A percentile compares a stretch with the other conserved stretches of the same genome.
Evolutionary conservation across 2,329 filamentous ascomycete genomes (phyloP).

Genomic region (Ceratocystis huliohia): DNA sequence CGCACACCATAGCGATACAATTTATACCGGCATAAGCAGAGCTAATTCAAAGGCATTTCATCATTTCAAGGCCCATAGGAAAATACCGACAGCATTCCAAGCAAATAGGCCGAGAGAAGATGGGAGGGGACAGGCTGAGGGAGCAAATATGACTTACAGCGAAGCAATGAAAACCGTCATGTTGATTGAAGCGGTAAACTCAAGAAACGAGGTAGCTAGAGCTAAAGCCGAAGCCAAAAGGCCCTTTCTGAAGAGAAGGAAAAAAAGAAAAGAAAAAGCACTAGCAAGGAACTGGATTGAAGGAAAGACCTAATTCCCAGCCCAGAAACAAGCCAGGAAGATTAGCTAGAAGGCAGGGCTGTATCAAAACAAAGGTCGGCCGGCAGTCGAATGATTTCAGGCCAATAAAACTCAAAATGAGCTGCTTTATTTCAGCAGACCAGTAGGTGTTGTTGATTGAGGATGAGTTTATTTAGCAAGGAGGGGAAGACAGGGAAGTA

Average conservation of each 20-base stretch:
- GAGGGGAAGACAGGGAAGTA: neutral
- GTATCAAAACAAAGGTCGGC: conserved; percentile 2
- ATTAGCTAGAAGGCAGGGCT: neutral
- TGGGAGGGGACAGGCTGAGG: neutral
- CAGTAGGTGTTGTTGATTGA: neutral
- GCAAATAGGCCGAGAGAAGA: neutral
- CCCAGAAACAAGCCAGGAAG: neutral
- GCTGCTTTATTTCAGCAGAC: neutral
- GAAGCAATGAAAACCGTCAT: conserved; percentile 42
- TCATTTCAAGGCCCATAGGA: neutral
- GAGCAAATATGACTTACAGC: conserved; percentile 30
- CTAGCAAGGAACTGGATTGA: neutral
- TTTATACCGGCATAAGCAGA: neutral
- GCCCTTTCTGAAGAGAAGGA: neutral
- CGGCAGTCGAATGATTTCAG: neutral
- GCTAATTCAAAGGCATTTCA: neutral
- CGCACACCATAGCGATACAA: neutral
- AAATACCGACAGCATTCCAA: neutral
- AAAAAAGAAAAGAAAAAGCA: neutral
- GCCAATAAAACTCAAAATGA: neutral
- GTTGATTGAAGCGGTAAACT: conserved; percentile 23
- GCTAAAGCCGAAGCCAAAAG: conserved; percentile 1
- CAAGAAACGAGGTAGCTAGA: neutral
- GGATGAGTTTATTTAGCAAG: neutral
- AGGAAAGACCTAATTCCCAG: neutral